Evolutionary conservation across 805 yeast species (phyloP), one percentile per base, ranked within the genome.

Genomic region (Wickerhamomyces xylosicus): DNA sequence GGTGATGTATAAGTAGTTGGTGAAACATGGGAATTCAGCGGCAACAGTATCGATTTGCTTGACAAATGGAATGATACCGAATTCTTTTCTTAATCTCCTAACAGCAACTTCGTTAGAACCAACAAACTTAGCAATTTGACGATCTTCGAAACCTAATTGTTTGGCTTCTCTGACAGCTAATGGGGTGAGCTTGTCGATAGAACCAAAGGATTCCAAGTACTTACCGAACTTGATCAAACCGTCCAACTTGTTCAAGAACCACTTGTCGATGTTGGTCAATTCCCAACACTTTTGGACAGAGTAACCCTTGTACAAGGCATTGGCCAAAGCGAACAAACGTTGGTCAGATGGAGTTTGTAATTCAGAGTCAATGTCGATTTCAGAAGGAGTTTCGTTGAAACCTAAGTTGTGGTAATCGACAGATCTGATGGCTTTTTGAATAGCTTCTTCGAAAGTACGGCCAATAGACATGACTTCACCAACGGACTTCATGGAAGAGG

Each of bases 391-490:
- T 42, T 53, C 43, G 59, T 74, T 79, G 78, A 92, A 92, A 43
- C 99, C 99, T 52, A 87, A 68, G 70, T 92, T 92, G 47, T 84
- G 94, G 63, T 92, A 90, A 59, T 92, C 98, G 27, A 95, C 87
- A 15, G 95, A 84, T 63, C 98, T 76, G 50, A 92, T 87, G 41
- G 97, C 98, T 67, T 90, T 90, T 63, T 92, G 98, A 48, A 90
- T 85, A 9, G 97, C 95, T 61, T 90, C 98, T 64, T 90, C 98
- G 50, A 90, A 90, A 20, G 95, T 90, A 62, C 98, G 75, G 56
- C 98, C 98, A 56, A 90, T 85, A 50, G 90, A 75, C 98, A 90
- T 90, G 38, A 92, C 97, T 63, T 90, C 98, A 70, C 98, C 98
- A 48, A 90, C 97, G 45, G 97, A 87, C 67, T 90, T 90, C 98